phyloP scores from a whole-genome alignment of 306 rosid species.

The Vigna unguiculata region DNA sequence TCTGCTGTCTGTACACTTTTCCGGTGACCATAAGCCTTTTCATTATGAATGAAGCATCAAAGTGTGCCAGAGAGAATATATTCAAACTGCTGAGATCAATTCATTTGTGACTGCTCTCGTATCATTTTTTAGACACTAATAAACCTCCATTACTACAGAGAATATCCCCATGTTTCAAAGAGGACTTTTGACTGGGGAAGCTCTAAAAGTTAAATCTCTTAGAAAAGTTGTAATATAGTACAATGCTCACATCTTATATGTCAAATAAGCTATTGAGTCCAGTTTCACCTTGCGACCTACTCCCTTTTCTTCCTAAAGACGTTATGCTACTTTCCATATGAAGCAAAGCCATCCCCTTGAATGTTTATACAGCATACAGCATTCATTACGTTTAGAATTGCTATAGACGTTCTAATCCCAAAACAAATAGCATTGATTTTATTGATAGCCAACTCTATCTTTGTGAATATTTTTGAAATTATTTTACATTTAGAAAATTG shows the following conservation, averaged over 20 bases:
- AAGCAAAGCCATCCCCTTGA: constrained; percentile 10
- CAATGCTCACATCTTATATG: constrained; percentile 33
- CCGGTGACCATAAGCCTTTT: constrained; percentile 29
- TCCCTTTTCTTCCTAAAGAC: not conserved
- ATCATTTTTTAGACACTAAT: constrained; percentile 41
- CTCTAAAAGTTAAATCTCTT: constrained; percentile 24
- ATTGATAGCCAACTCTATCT: not conserved
- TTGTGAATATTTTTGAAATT: not conserved
- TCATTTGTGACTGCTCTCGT: constrained; percentile 40
- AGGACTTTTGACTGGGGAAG: constrained; percentile 32
- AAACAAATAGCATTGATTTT: not conserved
- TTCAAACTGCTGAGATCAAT: constrained; percentile 34
- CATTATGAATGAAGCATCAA: constrained; percentile 30
- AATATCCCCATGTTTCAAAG: constrained; percentile 32
- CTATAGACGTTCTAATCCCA: not conserved
- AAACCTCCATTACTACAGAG: constrained; percentile 30
- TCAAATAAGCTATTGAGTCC: constrained; percentile 39
- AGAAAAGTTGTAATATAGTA: constrained; percentile 47
- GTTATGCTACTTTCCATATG: constrained; percentile 6
- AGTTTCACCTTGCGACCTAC: constrained; percentile 28
- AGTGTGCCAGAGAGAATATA: constrained; percentile 35
- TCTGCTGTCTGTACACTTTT: constrained; percentile 43
- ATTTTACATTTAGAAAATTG: not conserved
- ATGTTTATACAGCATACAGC: constrained; percentile 21
- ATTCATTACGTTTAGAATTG: constrained; percentile 3